phyloP scores from a whole-genome alignment of 768 basidiomycete species.

The Psilocybe tampanensis region DNA sequence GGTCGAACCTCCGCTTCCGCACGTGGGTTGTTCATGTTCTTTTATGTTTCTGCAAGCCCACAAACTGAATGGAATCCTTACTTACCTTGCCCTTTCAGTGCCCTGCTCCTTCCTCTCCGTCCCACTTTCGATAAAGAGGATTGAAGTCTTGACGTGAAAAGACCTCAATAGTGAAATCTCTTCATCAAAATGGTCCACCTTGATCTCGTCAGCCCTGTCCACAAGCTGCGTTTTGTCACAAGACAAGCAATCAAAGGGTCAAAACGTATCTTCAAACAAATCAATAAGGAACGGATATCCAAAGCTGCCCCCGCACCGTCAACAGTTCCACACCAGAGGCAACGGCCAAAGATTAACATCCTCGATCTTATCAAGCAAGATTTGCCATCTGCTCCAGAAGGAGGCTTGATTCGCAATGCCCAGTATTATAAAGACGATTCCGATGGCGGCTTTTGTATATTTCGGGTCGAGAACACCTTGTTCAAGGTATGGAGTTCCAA shows the following conservation, averaged over 20 bases:
- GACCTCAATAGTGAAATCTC: neutral
- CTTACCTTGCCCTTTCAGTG: constrained; percentile 11
- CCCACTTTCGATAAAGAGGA: constrained; percentile 1
- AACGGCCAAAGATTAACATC: constrained; percentile 18
- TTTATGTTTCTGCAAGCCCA: constrained; percentile 22
- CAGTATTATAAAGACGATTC: constrained; percentile 35
- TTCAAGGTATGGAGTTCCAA: constrained; percentile 50
- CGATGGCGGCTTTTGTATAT: constrained; percentile 56
- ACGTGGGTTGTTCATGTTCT: constrained; percentile 43
- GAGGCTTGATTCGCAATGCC: constrained; percentile 29
- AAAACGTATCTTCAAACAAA: constrained; percentile 25
- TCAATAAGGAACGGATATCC: constrained; percentile 1
- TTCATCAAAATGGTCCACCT: constrained; percentile 38
- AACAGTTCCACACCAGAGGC: constrained; percentile 6
- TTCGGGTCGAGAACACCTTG: constrained; percentile 59
- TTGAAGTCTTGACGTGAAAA: constrained; percentile 3
- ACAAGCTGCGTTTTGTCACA: constrained; percentile 37
- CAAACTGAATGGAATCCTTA: constrained; percentile 17
- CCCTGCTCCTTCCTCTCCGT: constrained; percentile 17
- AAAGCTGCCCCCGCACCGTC: neutral
- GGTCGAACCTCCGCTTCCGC: constrained; percentile 16
- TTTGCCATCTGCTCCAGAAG: constrained; percentile 14
- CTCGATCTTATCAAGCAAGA: constrained; percentile 22
- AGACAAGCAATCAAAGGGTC: constrained; percentile 32
- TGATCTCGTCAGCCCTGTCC: constrained; percentile 37